Base-by-base conservation (phyloP, 2,329 filamentous ascomycete genomes). In the Trichoderma breve region DNA sequence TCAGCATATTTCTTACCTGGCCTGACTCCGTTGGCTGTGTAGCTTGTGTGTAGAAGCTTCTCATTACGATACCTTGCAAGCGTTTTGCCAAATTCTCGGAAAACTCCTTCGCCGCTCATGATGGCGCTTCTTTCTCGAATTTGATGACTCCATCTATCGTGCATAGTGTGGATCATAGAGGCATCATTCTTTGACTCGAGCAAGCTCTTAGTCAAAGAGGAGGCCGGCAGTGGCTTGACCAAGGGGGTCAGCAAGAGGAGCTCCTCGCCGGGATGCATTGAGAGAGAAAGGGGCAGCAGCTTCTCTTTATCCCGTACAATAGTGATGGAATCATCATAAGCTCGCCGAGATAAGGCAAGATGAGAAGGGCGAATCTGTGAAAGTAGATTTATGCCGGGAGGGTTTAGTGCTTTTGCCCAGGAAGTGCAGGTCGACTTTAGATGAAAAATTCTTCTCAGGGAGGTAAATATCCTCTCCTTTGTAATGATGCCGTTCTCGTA, bases 41-140 rank as follows among this genome's bases (percentile, higher is more conserved):
- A 98, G 14, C 95, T 98, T 1, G 95, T 97, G 80, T 98, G 94
- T 18, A 98, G 84, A 6, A 98, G 89, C 77, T 96, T 93, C 24
- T 95, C 94, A 76, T 93, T 94, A 26, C 95, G 87, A 74, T 94
- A 92, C 67, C 95, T 88, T 12, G 95, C 95, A n/a, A 98, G 84
- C 7, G 93, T 93, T 76, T 93, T 89, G 1, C 95, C 95, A 28
- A 98, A 87, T 79, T 97, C 94, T 76, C 94, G 88, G 77, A 98
- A 98, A 0, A 98, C 94, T 34, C 93, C 91, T 82, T 98, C 95
- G 32, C 95, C 95, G 75, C 93, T 97, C 91, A 97, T 94, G 24
- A 97, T 87, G 74, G 90, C 81, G 69, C 87, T 83, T 76, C 88
- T 80, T 82, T 90, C 84, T 26, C 79, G 80, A 30, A 89, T 83